Conservation (phyloP, 306 rosid species). For the Inga oerstediana region DNA sequence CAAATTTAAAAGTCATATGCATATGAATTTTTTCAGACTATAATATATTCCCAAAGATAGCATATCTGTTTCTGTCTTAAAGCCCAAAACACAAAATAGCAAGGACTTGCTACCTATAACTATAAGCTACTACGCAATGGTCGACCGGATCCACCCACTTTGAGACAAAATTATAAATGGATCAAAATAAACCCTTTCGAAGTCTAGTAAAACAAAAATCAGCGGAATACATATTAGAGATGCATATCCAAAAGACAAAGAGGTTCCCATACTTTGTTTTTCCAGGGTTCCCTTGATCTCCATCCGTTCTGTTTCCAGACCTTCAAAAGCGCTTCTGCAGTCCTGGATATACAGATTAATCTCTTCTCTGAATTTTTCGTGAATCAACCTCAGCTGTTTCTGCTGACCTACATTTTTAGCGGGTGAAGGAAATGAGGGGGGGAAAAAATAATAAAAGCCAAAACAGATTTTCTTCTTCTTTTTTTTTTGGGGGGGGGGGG, state of each 20-base stretch:
- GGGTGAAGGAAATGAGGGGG: slow-evolving; percentile 12
- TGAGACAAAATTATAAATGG: background rate
- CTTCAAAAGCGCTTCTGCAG: slow-evolving; percentile 69
- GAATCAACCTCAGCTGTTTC: slow-evolving; percentile 66
- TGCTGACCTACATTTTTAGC: slow-evolving; percentile 64
- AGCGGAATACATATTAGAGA: slow-evolving; percentile 2
- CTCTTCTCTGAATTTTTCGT: slow-evolving; percentile 81
- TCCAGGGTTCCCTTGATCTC: slow-evolving; percentile 79
- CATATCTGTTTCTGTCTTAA: background rate
- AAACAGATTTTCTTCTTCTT: background rate
- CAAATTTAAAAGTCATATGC: background rate
- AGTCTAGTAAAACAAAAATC: slow-evolving; percentile 6
- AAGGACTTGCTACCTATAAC: background rate
- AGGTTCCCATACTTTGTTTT: slow-evolving; percentile 67
- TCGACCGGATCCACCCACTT: background rate
- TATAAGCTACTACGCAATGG: background rate
- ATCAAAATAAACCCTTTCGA: background rate
- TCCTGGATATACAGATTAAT: slow-evolving; percentile 77
- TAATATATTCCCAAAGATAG: background rate
- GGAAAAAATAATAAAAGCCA: background rate
- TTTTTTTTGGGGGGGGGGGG: no score
- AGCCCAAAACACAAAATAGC: slow-evolving; percentile 16
- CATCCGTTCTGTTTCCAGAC: slow-evolving; percentile 65
- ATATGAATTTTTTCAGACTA: background rate
- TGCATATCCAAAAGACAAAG: slow-evolving; percentile 29